phyloP scores from a whole-genome alignment of 805 yeast genomes.

The Tetrapisispora pingtungensis region DNA sequence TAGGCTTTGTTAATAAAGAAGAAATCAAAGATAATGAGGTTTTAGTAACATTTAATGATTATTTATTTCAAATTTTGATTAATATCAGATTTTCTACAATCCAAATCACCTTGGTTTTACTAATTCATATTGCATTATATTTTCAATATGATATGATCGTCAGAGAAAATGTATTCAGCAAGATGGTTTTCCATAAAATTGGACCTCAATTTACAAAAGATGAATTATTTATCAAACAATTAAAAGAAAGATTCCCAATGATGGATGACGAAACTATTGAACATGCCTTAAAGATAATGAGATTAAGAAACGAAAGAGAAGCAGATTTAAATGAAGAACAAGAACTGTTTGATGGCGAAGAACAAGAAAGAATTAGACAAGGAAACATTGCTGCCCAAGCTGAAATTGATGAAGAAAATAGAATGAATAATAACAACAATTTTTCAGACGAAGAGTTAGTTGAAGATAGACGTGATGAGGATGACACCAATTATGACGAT shows the following conservation, averaged over 20 bases:
- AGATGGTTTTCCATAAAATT: constrained; percentile 46
- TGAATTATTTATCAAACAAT: constrained; percentile 19
- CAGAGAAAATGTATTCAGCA: constrained; percentile 57
- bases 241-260: constrained; percentile 25
- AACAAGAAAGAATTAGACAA: constrained; percentile 4
- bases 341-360: background rate
- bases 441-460: background rate
- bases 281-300: constrained; percentile 21
- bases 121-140: constrained; percentile 38
- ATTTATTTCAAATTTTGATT: constrained; percentile 10
- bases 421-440: constrained; percentile 6
- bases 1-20: constrained; percentile 9
- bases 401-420: constrained; percentile 10
- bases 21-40: constrained; percentile 3
- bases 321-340: constrained; percentile 5
- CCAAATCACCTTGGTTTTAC: constrained; percentile 33
- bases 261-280: constrained; percentile 27
- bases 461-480: background rate
- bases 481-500: background rate
- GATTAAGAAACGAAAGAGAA: constrained; percentile 20
- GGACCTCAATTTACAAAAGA: constrained; percentile 35
- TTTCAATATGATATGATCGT: constrained; percentile 63
- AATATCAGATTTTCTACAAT: constrained; percentile 22
- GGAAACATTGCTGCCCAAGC: constrained; percentile 5
- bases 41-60: constrained; percentile 1